Conservation (phyloP, 148 eudicot genomes). For the Euryodendron excelsum region DNA sequence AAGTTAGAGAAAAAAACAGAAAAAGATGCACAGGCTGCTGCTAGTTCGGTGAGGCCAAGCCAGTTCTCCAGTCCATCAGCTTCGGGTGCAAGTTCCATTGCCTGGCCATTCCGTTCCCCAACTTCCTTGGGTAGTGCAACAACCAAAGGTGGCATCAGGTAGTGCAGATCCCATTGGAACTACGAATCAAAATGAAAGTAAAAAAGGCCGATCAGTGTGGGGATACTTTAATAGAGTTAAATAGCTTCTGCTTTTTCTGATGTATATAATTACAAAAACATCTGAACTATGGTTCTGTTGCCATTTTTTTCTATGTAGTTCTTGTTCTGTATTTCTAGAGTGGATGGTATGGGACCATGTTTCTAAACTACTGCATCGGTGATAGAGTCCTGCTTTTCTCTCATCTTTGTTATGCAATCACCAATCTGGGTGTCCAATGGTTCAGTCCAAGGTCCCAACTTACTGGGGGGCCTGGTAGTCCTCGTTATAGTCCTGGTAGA, state of each 20-base stretch:
- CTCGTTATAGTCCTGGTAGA: too few relatives aligned
- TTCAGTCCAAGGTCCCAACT: too few relatives aligned
- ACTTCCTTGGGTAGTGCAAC: conserved; percentile 35
- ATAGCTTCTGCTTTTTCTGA: too few relatives aligned
- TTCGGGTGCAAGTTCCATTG: conserved; percentile 22
- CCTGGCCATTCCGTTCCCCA: conserved; percentile 34
- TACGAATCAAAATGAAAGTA: conserved; percentile 37
- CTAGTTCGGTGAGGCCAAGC: conserved; percentile 29
- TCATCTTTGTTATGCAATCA: too few relatives aligned
- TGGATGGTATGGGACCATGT: too few relatives aligned
- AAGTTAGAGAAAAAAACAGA: conserved; percentile 44
- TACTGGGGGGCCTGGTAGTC: too few relatives aligned
- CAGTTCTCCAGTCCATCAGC: conserved; percentile 34
- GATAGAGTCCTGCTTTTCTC: too few relatives aligned
- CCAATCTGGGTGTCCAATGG: too few relatives aligned
- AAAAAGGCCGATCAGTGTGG: neutral
- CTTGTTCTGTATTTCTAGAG: too few relatives aligned
- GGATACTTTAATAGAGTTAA: too few relatives aligned
- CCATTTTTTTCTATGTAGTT: neutral
- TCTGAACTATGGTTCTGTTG: neutral
- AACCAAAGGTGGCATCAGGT: conserved; percentile 26
- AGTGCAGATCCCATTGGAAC: conserved; percentile 34
- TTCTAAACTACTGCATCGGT: too few relatives aligned
- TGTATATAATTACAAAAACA: too few relatives aligned
- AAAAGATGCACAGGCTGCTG: conserved; percentile 18